Evolutionary conservation across 257 asterid species (phyloP), one percentile per base, ranked within the genome.

Genomic region (Scutellaria minor): DNA sequence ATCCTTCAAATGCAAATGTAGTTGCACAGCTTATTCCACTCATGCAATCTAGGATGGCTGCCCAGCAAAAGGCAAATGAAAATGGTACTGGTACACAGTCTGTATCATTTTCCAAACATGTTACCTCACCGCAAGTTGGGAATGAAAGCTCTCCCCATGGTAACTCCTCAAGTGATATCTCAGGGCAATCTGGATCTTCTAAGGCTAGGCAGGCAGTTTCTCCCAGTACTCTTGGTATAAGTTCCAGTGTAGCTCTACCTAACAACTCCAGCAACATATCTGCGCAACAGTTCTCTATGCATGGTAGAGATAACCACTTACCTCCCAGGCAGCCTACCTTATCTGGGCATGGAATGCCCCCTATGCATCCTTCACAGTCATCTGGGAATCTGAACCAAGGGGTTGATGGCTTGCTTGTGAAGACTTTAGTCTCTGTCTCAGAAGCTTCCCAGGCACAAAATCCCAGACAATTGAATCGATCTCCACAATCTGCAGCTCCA

Each of bases 141-240:
- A 90, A 84, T 42, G 99, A 90, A 74, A 83, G 86, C 74, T 90
- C 97, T 68, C 96, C 97, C 24, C 94, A 53, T 72, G 97, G 92
- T 56, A 89, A 89, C 74, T 85, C 90, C 75, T 86, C 96, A 50
- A 89, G 91, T 78, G 96, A 95, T 69, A 83, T 85, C 71, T 91
- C 93, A 3, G 95, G 90, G 65, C 95, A 85, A 75, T 87, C 97
- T 66, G 91, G 91, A 66, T 84, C 95, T 70, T 89, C 89, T 51
- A 92, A 90, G 83, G 89, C 90, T 80, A 83, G 96, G 83, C 90
- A 81, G 81, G 65, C 87, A 24, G 88, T 81, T 80, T 64, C 88
- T n/a, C 78, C 91, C 75, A 86, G 89, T 74, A 81, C 83, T 60
- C 87, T 83, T 58, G 82, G 85, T 48, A 80, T 45, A 47, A 62